Conservation (phyloP, 2,329 filamentous ascomycete genomes). For the Aureobasidium subglaciale region DNA sequence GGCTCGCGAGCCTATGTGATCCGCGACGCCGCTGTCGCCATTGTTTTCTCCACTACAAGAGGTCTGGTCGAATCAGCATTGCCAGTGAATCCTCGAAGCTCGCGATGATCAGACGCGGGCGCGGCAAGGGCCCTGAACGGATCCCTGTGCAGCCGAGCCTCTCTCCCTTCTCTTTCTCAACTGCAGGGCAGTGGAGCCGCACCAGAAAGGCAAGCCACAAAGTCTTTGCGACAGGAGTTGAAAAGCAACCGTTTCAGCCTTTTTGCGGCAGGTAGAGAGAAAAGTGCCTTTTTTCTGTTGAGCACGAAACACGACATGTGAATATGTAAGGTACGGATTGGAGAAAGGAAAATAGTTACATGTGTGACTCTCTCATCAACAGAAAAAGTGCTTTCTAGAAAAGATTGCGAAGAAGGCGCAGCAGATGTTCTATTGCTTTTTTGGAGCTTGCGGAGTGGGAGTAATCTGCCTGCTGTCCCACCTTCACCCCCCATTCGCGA, state of each 20-base stretch:
- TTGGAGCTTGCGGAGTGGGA: neutral
- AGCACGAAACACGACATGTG: neutral
- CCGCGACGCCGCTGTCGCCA: neutral
- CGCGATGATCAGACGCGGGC: too few species aligned
- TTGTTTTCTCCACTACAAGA: neutral
- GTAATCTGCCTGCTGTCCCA: neutral
- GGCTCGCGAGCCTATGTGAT: neutral
- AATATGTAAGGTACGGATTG: neutral
- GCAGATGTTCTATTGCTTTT: neutral
- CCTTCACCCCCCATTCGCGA: neutral
- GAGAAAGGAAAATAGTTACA: neutral
- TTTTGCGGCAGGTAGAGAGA: neutral
- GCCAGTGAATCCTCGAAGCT: neutral
- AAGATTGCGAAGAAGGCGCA: neutral
- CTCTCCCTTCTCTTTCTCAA: too few species aligned
- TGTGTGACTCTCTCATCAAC: too few species aligned
- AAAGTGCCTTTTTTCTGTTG: neutral
- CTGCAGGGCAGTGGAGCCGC: conserved; percentile 10
- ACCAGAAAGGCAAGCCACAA: neutral
- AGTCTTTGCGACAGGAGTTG: neutral
- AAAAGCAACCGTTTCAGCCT: conserved; percentile 11
- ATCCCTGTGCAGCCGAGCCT: neutral
- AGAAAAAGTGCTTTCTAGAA: neutral
- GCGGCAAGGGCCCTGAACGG: conserved; percentile 1
- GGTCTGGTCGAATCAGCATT: too few species aligned